Percentiles rank a stretch among this genome's conserved stretches.
Evolutionary conservation across 2,329 filamentous ascomycete genomes (phyloP).

Genomic region (Cucurbitaria berberidis): DNA sequence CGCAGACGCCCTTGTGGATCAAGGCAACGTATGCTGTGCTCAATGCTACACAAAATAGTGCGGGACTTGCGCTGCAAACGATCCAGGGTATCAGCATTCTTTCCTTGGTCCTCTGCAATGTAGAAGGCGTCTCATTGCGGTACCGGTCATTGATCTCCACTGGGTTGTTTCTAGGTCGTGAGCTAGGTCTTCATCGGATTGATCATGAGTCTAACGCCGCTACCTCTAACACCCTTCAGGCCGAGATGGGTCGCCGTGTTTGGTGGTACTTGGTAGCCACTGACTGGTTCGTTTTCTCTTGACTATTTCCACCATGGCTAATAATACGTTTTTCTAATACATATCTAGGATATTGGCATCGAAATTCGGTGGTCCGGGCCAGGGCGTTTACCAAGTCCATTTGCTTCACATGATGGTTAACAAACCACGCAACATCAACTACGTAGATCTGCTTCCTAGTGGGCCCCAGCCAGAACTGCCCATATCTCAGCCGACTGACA

Average conservation of each 20-base stretch:
- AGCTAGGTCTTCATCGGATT: conserved; percentile 20
- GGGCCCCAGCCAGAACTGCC: conserved; percentile 7
- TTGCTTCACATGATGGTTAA: conserved; percentile 48
- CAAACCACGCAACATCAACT: conserved; percentile 47
- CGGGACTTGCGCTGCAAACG: neutral
- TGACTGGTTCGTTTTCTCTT: conserved; percentile 5
- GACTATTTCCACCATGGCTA: conserved; percentile 6
- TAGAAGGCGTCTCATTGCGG: conserved; percentile 45
- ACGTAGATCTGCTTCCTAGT: conserved; percentile 41
- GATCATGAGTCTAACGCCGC: conserved; percentile 9
- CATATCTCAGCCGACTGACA: conserved; percentile 39
- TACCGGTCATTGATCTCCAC: conserved; percentile 41
- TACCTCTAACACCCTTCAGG: conserved; percentile 27
- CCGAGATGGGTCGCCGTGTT: conserved; percentile 48
- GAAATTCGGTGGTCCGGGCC: conserved; percentile 42
- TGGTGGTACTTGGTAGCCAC: conserved; percentile 50
- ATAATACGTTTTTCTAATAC: conserved; percentile 16
- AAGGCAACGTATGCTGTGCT: neutral
- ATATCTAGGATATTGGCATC: conserved; percentile 11
- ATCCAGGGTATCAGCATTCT: conserved; percentile 41
- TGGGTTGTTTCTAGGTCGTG: conserved; percentile 34
- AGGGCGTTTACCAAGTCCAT: conserved; percentile 47
- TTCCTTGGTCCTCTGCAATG: conserved; percentile 41
- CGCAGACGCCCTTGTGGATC: neutral
- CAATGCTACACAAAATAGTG: neutral